Evolutionary conservation across 129 eudicot genomes (phyloP).

Genomic region (Cynara cardunculus): DNA sequence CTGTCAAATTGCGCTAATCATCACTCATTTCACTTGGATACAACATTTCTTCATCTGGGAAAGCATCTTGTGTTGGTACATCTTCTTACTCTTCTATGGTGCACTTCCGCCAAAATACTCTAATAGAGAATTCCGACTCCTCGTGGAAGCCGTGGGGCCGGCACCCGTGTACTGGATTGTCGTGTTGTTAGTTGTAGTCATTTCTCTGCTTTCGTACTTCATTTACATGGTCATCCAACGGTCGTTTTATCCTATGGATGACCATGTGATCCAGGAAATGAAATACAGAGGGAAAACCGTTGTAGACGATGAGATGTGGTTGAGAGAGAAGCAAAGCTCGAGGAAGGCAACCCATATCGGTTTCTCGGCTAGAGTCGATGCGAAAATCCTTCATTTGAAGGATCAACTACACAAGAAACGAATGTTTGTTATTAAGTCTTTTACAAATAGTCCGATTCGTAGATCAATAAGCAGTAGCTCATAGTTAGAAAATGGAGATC

Average conservation of each 20-base stretch:
- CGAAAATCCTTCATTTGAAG: constrained; percentile 42
- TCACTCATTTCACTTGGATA: constrained; percentile 58
- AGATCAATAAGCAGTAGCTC: constrained; percentile 36
- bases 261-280: constrained; percentile 56
- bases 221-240: constrained; percentile 39
- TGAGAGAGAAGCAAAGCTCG: constrained; percentile 46
- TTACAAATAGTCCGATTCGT: constrained; percentile 43
- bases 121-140: constrained; percentile 26
- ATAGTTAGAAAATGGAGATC: constrained; percentile 28
- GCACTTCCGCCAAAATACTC: constrained; percentile 42
- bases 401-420: constrained; percentile 40
- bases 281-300: constrained; percentile 29
- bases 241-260: constrained; percentile 48
- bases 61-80: constrained; percentile 47
- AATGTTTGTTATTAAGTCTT: constrained; percentile 38
- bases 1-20: constrained; percentile 47
- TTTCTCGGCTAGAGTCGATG: constrained; percentile 53
- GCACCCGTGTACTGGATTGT: constrained; percentile 44
- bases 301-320: constrained; percentile 41
- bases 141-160: constrained; percentile 45
- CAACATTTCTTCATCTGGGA: constrained; percentile 61
- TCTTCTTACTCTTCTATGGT: constrained; percentile 40
- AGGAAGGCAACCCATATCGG: constrained; percentile 44
- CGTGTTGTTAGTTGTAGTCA: constrained; percentile 36
- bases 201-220: constrained; percentile 49